These are phyloP conservation scores for Taxawa tesnikishii DNA, from an alignment of 2,329 filamentous ascomycete genomes.

Conservation along the genomic window DNA sequence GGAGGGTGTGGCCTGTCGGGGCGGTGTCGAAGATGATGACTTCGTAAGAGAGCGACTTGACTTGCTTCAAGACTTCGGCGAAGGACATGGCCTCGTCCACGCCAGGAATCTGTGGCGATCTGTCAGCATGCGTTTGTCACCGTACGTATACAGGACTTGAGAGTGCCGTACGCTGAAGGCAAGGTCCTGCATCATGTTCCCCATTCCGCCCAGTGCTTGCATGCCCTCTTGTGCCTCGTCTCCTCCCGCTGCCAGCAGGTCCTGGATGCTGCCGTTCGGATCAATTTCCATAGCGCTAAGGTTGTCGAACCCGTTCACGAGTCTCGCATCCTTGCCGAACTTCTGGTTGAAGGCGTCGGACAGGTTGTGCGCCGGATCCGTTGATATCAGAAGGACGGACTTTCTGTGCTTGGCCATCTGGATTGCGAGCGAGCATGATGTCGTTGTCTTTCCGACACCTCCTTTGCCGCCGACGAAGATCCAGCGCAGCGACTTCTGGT, in stretches of 20 bases:
- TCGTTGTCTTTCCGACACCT: constrained; percentile 98
- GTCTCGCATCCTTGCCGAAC: constrained; percentile 94
- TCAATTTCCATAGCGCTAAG: constrained; percentile 99
- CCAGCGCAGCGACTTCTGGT: constrained; percentile 92
- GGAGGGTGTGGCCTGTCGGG: constrained; percentile 92
- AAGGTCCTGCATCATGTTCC: constrained; percentile 96
- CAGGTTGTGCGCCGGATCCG: constrained; percentile 95
- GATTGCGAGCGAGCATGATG: constrained; percentile 94
- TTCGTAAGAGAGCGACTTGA: constrained; percentile 97
- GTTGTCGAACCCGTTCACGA: constrained; percentile 85
- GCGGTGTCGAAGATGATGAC: constrained; percentile 99
- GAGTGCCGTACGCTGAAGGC: constrained; percentile 70
- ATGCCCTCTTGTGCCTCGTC: constrained; percentile 59
- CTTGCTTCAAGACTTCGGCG: constrained; percentile 96
- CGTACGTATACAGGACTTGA: too few relatives aligned
- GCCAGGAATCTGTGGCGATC: constrained; percentile 63
- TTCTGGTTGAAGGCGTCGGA: constrained; percentile 98
- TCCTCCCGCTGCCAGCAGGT: constrained; percentile 70
- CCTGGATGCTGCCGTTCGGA: constrained; percentile 94
- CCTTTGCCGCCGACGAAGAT: constrained; percentile 98
- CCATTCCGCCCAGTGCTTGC: constrained; percentile 57
- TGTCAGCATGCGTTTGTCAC: not conserved
- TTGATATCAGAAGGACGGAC: constrained; percentile 94
- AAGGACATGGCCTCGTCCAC: constrained; percentile 99
- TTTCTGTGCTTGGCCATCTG: constrained; percentile 92